Evolutionary conservation across 768 basidiomycete species (phyloP).

Genomic region (Lyophyllum decastes): DNA sequence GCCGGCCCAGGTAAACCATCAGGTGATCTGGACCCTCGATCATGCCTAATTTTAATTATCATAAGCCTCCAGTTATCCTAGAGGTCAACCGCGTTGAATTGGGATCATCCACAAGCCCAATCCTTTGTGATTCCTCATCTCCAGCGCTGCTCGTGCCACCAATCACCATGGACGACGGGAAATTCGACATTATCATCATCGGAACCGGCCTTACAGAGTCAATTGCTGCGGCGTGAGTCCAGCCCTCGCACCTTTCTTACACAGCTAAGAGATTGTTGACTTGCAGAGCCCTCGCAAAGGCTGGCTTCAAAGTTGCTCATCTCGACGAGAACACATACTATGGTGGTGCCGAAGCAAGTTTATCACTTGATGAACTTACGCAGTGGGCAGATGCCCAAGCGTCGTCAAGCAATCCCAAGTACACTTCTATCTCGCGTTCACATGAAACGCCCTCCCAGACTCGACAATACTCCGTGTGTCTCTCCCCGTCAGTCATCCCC

Average conservation of each 20-base stretch:
- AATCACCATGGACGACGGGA: conserved; percentile 35
- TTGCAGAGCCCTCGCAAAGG: conserved; percentile 81
- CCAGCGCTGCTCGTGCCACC: neutral
- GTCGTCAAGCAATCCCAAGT: conserved; percentile 27
- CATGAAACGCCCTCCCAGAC: conserved; percentile 49
- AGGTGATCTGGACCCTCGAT: conserved; percentile 8
- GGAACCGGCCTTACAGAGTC: conserved; percentile 87
- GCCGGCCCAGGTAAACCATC: conserved; percentile 23
- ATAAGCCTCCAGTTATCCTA: neutral
- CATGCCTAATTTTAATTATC: neutral
- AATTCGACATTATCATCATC: conserved; percentile 68
- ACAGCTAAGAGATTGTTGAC: conserved; percentile 4
- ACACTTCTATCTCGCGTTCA: conserved; percentile 47
- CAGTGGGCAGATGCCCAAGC: conserved; percentile 58
- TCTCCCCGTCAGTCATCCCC: conserved; percentile 82
- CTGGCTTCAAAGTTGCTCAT: conserved; percentile 86
- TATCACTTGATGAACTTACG: conserved; percentile 79
- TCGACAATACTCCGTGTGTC: conserved; percentile 82
- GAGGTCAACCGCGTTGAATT: neutral
- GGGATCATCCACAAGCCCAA: too few species aligned
- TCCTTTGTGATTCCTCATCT: neutral
- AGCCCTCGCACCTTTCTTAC: neutral
- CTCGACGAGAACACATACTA: conserved; percentile 86
- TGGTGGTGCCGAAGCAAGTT: conserved; percentile 78
- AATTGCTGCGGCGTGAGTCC: conserved; percentile 82